These are phyloP conservation scores for Cucumis sativus DNA, from an alignment of 306 rosid genomes.

Conservation along the genomic window Cucumber_9930_V3 NC_026661.2:8536001-8536500, in stretches of 20 bases:
- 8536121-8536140: no score
- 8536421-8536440: conserved; percentile 92
- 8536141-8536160: no score
- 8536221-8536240: conserved; percentile 27
- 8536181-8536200: no score
- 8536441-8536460: conserved; percentile 83
- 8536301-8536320: conserved; percentile 36
- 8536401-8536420: conserved; percentile 72
- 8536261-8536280: neutral
- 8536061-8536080: no score
- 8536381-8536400: conserved; percentile 54
- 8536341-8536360: conserved; percentile 66
- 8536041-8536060: no score
- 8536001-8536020: no score
- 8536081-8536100: no score
- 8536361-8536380: conserved; percentile 72
- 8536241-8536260: conserved; percentile 18
- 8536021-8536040: no score
- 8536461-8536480: conserved; percentile 77
- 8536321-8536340: conserved; percentile 67
- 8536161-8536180: no score
- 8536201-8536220: neutral
- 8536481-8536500: conserved; percentile 88
- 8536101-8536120: no score
- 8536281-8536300: neutral